These are phyloP conservation scores for Linum tenue DNA, from an alignment of 345 rosid genomes.

Conservation along the genomic window DNA sequence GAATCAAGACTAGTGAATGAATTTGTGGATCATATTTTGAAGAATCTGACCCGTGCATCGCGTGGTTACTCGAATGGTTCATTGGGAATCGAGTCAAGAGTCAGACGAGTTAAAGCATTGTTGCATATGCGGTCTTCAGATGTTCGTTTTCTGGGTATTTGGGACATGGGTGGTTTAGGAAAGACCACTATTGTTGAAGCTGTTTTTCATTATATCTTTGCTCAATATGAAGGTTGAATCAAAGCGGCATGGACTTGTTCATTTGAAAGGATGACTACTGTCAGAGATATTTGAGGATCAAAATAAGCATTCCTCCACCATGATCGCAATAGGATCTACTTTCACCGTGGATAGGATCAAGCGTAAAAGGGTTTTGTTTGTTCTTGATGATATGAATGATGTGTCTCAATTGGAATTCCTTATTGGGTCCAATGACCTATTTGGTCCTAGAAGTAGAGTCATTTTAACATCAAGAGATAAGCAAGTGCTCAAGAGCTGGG, in stretches of 20 bases:
- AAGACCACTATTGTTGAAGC: conserved; percentile 21
- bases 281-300: not conserved
- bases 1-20: conserved; percentile 1
- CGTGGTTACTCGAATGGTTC: not conserved
- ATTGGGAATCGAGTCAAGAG: conserved; percentile 9
- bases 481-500: not conserved
- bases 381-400: conserved; percentile 12
- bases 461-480: conserved; percentile 3
- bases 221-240: conserved; percentile 9
- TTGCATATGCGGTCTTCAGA: not conserved
- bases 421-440: not conserved
- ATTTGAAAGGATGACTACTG: not conserved
- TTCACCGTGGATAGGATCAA: too few species aligned
- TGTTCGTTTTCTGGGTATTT: conserved; percentile 7
- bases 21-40: not conserved
- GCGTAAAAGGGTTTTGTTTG: not conserved
- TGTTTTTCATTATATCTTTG: not conserved
- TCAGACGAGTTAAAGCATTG: not conserved
- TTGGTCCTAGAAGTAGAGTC: conserved; percentile 5
- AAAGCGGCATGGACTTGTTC: not conserved
- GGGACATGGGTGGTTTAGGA: conserved; percentile 18
- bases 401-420: not conserved
- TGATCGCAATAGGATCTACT: too few species aligned
- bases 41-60: not conserved
- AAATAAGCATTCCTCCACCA: too few species aligned